Evolutionary conservation across 257 asterid species (phyloP).

Genomic region (Solanum rostratum): DNA sequence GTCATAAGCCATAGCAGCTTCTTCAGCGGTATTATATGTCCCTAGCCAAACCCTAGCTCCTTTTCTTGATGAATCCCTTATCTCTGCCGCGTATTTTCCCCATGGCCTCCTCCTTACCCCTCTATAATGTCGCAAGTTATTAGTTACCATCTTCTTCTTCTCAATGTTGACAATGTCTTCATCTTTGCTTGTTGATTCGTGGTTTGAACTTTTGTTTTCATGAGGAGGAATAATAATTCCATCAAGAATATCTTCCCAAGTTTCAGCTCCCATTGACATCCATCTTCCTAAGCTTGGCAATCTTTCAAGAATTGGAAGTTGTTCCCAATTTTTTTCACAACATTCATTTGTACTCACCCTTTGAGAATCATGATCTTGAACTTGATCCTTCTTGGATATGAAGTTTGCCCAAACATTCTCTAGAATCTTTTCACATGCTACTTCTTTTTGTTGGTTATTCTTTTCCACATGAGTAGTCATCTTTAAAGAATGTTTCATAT

Average conservation of each 20-base stretch:
- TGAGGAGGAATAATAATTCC: constrained; percentile 8
- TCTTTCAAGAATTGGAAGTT: constrained; percentile 39
- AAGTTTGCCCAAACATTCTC: constrained; percentile 9
- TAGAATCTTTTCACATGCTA: neutral
- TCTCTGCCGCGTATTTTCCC: constrained; percentile 82
- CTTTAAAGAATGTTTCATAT: neutral
- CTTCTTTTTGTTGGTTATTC: neutral
- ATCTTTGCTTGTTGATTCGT: neutral
- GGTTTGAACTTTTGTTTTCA: neutral
- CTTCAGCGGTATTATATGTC: constrained; percentile 60
- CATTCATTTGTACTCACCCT: neutral
- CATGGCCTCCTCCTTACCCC: constrained; percentile 74
- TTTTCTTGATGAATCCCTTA: constrained; percentile 57
- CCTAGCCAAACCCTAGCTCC: constrained; percentile 77
- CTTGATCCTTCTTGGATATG: neutral
- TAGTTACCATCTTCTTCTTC: neutral
- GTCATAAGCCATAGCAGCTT: constrained; percentile 81
- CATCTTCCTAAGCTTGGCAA: constrained; percentile 64
- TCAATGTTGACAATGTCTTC: neutral
- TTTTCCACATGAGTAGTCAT: neutral
- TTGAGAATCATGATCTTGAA: neutral
- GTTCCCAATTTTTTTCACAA: constrained; percentile 15
- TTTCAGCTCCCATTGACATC: constrained; percentile 64
- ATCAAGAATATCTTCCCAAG: constrained; percentile 53
- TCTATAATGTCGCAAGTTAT: constrained; percentile 25